phyloP scores from a whole-genome alignment of 2,329 filamentous ascomycete species.

The Penicillium crustosum region DNA sequence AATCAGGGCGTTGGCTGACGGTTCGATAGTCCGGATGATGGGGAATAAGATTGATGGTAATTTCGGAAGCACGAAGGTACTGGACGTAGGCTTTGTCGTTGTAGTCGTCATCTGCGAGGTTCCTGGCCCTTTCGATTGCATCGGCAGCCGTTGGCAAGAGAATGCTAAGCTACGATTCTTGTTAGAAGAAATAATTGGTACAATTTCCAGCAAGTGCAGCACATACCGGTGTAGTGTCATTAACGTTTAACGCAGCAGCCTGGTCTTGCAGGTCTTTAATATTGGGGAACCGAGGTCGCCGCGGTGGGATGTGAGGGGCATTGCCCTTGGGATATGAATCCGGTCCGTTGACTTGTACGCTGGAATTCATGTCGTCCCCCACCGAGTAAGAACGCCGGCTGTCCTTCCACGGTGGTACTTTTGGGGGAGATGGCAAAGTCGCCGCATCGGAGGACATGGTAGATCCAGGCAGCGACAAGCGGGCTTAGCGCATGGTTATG shows the following conservation, averaged over 20 bases:
- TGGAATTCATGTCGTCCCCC: conserved; percentile 31
- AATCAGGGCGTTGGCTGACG: conserved; percentile 53
- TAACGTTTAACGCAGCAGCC: conserved; percentile 35
- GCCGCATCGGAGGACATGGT: conserved; percentile 43
- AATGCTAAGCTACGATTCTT: conserved; percentile 32
- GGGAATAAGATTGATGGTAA: conserved; percentile 74
- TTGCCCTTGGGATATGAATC: conserved; percentile 27
- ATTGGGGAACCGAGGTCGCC: conserved; percentile 36
- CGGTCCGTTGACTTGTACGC: conserved; percentile 26
- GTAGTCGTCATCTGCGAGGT: conserved; percentile 34
- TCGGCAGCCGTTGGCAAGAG: conserved; percentile 39
- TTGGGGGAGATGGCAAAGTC: conserved; percentile 37
- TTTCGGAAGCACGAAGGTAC: conserved; percentile 78
- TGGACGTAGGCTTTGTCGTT: conserved; percentile 77
- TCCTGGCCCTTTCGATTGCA: conserved; percentile 36
- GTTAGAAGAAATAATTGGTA: conserved; percentile 22
- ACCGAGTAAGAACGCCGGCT: conserved; percentile 27
- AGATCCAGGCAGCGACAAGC: conserved; percentile 19
- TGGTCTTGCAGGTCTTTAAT: conserved; percentile 45
- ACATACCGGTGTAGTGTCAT: conserved; percentile 34
- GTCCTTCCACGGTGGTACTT: conserved; percentile 36
- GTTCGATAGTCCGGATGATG: conserved; percentile 71
- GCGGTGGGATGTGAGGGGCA: conserved; percentile 14
- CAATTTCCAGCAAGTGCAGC: not conserved
- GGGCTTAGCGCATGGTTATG: conserved; percentile 30